Conservation (phyloP, 2,329 filamentous ascomycete species). For the Pseudogymnoascus sp. region DNA sequence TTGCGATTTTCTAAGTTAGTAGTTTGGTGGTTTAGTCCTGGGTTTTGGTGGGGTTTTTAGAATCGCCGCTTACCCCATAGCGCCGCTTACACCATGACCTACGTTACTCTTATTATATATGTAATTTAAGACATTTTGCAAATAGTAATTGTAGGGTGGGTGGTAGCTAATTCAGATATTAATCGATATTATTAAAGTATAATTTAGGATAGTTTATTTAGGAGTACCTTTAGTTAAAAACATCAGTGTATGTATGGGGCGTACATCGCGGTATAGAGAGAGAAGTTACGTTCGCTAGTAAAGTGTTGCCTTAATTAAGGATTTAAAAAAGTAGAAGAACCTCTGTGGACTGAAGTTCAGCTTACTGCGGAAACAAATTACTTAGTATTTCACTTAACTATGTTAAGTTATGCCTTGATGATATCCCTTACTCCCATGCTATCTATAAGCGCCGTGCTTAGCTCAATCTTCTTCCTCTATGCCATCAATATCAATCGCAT, state of each 20-base stretch:
- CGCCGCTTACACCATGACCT: background rate
- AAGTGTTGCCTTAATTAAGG: background rate
- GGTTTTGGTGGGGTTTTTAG: background rate
- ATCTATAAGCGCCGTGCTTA: background rate
- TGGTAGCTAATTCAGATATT: too few species aligned
- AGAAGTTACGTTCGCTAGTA: background rate
- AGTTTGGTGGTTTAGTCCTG: background rate
- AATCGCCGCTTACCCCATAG: background rate
- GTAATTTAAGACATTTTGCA: too few species aligned
- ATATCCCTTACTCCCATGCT: background rate
- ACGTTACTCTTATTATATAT: background rate
- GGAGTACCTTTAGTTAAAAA: too few species aligned
- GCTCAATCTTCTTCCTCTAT: slow-evolving; percentile 44
- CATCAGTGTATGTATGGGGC: too few species aligned
- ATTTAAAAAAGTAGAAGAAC: background rate
- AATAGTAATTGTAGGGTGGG: too few species aligned
- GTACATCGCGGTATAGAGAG: background rate
- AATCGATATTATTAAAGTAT: too few species aligned
- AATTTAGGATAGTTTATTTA: too few species aligned
- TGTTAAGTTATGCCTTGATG: slow-evolving; percentile 4
- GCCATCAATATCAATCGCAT: slow-evolving; percentile 75
- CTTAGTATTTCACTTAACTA: slow-evolving; percentile 11
- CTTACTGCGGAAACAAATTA: background rate
- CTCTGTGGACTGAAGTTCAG: background rate
- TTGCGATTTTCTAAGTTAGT: background rate